Percentiles rank a stretch among this genome's conserved stretches.
Evolutionary conservation across 2,329 filamentous ascomycete species (phyloP).

Genomic region (Epichloe gansuensis): DNA sequence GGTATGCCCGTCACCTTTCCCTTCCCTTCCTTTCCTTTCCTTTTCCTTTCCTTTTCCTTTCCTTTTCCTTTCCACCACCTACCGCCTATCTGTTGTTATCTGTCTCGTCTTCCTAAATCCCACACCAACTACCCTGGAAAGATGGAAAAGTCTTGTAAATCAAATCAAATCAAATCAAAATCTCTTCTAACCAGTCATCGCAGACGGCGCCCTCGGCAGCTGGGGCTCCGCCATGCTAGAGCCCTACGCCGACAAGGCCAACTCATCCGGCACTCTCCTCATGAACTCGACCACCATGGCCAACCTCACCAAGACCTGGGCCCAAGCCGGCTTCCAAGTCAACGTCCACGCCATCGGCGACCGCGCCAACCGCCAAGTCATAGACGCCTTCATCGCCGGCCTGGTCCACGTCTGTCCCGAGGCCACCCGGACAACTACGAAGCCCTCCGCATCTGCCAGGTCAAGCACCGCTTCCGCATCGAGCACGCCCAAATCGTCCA

Average conservation of each 20-base stretch:
- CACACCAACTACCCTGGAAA: not conserved
- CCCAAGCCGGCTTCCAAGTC: slow-evolving; percentile 50
- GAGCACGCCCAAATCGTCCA: slow-evolving; percentile 63
- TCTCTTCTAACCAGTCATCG: not conserved
- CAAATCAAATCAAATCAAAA: no score
- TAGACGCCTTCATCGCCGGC: slow-evolving; percentile 49
- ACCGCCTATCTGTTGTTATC: not conserved
- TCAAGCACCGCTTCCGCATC: slow-evolving; percentile 49
- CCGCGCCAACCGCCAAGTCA: slow-evolving; percentile 50
- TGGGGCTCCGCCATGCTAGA: slow-evolving; percentile 64
- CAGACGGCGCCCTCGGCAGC: slow-evolving; percentile 57
- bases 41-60: no score
- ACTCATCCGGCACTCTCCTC: slow-evolving; percentile 50
- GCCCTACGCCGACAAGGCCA: slow-evolving; percentile 51
- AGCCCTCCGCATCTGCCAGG: slow-evolving; percentile 37
- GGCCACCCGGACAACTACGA: slow-evolving; percentile 12
- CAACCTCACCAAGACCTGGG: slow-evolving; percentile 44
- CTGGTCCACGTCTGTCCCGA: slow-evolving; percentile 40
- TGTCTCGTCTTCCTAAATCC: not conserved
- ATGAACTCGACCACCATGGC: slow-evolving; percentile 50
- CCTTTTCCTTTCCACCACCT: no score
- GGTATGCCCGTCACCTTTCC: slow-evolving; percentile 27
- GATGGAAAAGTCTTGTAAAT: not conserved
- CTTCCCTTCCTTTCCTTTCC: not conserved
- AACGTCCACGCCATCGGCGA: slow-evolving; percentile 66